phyloP scores from a whole-genome alignment of 192 early-diverging fungal species.

The Glomus cerebriforme region DNA sequence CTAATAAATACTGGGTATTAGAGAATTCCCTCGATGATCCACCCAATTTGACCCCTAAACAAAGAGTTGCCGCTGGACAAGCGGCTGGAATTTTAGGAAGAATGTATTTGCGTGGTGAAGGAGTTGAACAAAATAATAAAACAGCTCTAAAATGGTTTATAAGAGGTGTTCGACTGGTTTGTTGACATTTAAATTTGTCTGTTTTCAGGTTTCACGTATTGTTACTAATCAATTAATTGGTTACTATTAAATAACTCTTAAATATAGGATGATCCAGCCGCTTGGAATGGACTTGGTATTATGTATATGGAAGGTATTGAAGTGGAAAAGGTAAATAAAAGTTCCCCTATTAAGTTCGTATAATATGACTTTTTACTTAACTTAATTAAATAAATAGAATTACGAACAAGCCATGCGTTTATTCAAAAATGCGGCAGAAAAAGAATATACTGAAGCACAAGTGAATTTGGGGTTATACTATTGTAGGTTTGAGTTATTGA shows the following conservation, averaged over 20 bases:
- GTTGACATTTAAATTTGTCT: slow-evolving; percentile 6
- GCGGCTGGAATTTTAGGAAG: slow-evolving; percentile 80
- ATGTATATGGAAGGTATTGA: slow-evolving; percentile 72
- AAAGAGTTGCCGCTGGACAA: slow-evolving; percentile 57
- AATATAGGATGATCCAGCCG: slow-evolving; percentile 57
- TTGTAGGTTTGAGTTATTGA: slow-evolving; percentile 31
- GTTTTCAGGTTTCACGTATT: not conserved
- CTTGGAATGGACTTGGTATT: slow-evolving; percentile 78
- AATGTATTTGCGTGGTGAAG: slow-evolving; percentile 94
- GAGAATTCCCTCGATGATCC: slow-evolving; percentile 26
- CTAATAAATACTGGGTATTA: slow-evolving; percentile 35
- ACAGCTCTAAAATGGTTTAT: slow-evolving; percentile 78
- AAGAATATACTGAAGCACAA: slow-evolving; percentile 75
- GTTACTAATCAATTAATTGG: not conserved
- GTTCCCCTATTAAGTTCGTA: not conserved
- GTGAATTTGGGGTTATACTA: slow-evolving; percentile 62
- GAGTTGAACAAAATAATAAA: slow-evolving; percentile 56
- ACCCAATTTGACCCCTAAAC: not conserved
- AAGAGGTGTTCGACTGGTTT: slow-evolving; percentile 58
- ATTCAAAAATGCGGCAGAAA: slow-evolving; percentile 70
- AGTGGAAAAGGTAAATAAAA: not conserved
- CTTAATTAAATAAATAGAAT: slow-evolving; percentile 39
- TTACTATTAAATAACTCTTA: not conserved
- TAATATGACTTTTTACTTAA: not conserved
- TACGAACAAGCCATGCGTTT: slow-evolving; percentile 59